A percentile compares a stretch with the other conserved stretches of the same genome.
phyloP scores from a whole-genome alignment of 768 basidiomycete species.

The Tephrocybe sp. region DNA sequence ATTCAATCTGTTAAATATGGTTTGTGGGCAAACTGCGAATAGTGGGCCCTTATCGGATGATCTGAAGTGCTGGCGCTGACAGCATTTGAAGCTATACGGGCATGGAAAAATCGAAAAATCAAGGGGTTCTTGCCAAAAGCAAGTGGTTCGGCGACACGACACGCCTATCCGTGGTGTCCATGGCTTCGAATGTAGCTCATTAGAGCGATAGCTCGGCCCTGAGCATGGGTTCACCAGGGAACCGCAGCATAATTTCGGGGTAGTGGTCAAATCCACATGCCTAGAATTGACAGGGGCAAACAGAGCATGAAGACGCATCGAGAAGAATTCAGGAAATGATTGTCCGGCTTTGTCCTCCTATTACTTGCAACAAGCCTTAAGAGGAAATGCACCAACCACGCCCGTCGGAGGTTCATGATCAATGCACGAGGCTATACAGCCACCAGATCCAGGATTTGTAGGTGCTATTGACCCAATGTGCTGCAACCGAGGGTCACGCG shows the following conservation, averaged over 20 bases:
- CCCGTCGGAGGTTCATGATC: constrained; percentile 3
- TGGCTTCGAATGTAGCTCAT: neutral
- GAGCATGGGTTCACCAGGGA: constrained; percentile 16
- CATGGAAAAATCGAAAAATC: too few relatives aligned
- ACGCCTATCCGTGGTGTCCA: constrained; percentile 1
- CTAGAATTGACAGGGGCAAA: neutral
- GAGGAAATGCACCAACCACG: constrained; percentile 14
- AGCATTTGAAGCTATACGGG: too few relatives aligned
- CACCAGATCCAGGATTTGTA: neutral
- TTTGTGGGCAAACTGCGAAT: too few relatives aligned
- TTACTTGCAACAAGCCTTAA: constrained; percentile 1
- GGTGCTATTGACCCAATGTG: too few relatives aligned
- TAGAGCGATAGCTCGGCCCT: neutral
- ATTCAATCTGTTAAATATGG: neutral
- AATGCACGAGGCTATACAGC: neutral
- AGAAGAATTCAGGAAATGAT: neutral
- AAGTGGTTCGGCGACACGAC: constrained; percentile 5
- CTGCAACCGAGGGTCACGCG: neutral
- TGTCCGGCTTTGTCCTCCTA: neutral
- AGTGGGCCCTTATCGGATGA: too few relatives aligned
- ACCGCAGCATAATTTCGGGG: constrained; percentile 2
- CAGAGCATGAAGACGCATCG: neutral
- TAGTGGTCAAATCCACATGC: constrained; percentile 9
- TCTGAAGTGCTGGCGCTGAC: too few relatives aligned
- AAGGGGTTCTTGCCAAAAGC: constrained; percentile 4